Evolutionary conservation across 2,329 filamentous ascomycete genomes (phyloP), one percentile per base, ranked within the genome.

Genomic region (Trichophyton benhamiae): DNA sequence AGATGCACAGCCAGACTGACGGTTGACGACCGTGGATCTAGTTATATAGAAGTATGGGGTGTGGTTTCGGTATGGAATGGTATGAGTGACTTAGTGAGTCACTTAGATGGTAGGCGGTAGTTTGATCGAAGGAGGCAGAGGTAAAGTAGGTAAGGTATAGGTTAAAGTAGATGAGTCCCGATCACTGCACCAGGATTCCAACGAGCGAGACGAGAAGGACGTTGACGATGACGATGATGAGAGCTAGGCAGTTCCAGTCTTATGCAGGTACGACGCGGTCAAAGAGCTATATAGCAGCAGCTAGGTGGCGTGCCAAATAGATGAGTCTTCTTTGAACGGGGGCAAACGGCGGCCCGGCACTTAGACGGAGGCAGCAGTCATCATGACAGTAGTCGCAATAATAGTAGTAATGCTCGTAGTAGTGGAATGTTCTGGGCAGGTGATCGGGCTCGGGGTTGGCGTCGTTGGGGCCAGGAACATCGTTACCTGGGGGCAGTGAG

Each of bases 1-100:
- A 38, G 49, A 44, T 3, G 11, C 33, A 59, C 17, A 64, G 52
- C 63, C 64, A 65, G 63, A 55, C 57, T 59, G 17, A 52, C 41
- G 62, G 57, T 46, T 57, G 61, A 52, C 30, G 22, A 57, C 5
- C 15, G 42, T 15, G 38, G 36, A 46, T 30, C 17, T 58, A 11
- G 52, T 13, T 60, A 42, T 20, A 52, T 22, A 49, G 38, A 27
- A 25, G 30, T 27, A 22, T n/a, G 13, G 22, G 17, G 41, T 8
- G 27, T 63, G 58, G 58, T 52, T 63, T 58, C 57, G 15, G 25
- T 30, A 30, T 30, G 27, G 27, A 30, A 30, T 30, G 27, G 6
- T 30, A 30, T 30, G 27, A 30, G 27, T 30, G 27, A 30, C 27
- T 30, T 30, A 30, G 27, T 30, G 27, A 30, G 27, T 30, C 27